Evolutionary conservation across 2,329 filamentous ascomycete species (phyloP), one percentile per base, ranked within the genome.

Genomic region (Remersonia thermophila): DNA sequence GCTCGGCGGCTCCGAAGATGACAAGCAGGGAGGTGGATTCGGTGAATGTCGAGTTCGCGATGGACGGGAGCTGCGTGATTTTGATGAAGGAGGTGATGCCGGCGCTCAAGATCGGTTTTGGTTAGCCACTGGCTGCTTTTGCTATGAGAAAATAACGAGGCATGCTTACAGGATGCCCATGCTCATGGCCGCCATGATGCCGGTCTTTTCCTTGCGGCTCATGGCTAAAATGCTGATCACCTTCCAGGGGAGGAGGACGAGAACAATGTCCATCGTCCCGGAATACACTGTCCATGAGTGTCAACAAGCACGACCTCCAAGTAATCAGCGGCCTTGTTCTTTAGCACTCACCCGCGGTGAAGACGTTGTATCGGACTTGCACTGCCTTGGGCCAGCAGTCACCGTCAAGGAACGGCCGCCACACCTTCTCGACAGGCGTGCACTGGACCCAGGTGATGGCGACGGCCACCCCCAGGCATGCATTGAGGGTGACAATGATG

Each of bases 141-240:
- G n/a, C n/a, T n/a, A n/a, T n/a, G n/a, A n/a, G n/a, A n/a, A n/a
- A n/a, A n/a, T n/a, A n/a, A n/a, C n/a, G n/a, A n/a, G n/a, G n/a
- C n/a, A n/a, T n/a, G n/a, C 44, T 28, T 35, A 47, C 45, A 64
- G 59, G 2, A 64, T 38, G 1, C 61, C 61, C 48, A 63, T 57
- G 42, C 58, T 60, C 62, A 65, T 63, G 7, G 61, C 61, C 1
- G 60, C 42, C 8, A 56, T 44, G 0, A 61, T 59, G 3, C 61
- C 59, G 11, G 60, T 40, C 36, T 62, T 62, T 32, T 64, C 61
- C 40, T 55, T 58, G 18, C 45, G 47, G 37, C 51, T 58, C 55
- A 64, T 62, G 7, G 52, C 53, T 11, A 61, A 45, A 1, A 49
- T 50, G 59, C 56, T 59, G 30, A 65, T 55, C 7, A 65, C 55